phyloP scores from a whole-genome alignment of 495 filamentous ascomycete species.

The Tuber magnatum region DNA sequence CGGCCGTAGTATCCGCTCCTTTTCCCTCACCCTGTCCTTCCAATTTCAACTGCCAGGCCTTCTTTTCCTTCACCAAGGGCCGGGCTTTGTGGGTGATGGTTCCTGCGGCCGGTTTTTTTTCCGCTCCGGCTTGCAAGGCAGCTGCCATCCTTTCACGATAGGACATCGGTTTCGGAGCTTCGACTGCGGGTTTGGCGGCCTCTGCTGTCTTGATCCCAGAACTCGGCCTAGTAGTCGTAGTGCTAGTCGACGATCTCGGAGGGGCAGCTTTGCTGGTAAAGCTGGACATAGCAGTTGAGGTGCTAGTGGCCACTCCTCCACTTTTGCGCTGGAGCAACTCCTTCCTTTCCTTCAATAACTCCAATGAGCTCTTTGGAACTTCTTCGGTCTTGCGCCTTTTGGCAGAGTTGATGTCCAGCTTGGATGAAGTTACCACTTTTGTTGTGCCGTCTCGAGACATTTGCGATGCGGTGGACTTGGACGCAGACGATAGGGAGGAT shows the following conservation, averaged over 20 bases:
- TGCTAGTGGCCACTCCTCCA: not conserved
- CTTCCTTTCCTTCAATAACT: conserved; percentile 32
- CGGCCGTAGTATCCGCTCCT: conserved; percentile 15
- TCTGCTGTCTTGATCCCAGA: conserved; percentile 22
- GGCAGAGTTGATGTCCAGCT: conserved; percentile 22
- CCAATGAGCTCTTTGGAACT: conserved; percentile 20
- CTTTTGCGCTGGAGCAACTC: conserved; percentile 28
- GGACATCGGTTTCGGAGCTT: conserved; percentile 15
- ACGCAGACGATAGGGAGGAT: conserved; percentile 14
- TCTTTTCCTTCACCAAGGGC: conserved; percentile 36
- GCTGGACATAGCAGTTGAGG: not conserved
- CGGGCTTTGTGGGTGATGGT: conserved; percentile 38
- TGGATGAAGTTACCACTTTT: conserved; percentile 27
- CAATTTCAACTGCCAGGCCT: conserved; percentile 39
- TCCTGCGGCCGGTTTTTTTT: conserved; percentile 33
- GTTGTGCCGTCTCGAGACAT: conserved; percentile 18
- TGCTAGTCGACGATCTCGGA: conserved; percentile 25
- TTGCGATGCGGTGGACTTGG: conserved; percentile 13
- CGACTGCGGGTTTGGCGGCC: conserved; percentile 13
- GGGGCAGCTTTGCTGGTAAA: conserved; percentile 14
- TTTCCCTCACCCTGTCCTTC: conserved; percentile 35
- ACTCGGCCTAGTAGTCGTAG: conserved; percentile 7
- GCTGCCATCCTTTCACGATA: conserved; percentile 26
- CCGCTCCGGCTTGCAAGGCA: conserved; percentile 31
- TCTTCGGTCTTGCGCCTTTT: conserved; percentile 37